These are phyloP conservation scores for Amanita muscaria DNA, from an alignment of 768 basidiomycete genomes.

Conservation along the genomic window DNA sequence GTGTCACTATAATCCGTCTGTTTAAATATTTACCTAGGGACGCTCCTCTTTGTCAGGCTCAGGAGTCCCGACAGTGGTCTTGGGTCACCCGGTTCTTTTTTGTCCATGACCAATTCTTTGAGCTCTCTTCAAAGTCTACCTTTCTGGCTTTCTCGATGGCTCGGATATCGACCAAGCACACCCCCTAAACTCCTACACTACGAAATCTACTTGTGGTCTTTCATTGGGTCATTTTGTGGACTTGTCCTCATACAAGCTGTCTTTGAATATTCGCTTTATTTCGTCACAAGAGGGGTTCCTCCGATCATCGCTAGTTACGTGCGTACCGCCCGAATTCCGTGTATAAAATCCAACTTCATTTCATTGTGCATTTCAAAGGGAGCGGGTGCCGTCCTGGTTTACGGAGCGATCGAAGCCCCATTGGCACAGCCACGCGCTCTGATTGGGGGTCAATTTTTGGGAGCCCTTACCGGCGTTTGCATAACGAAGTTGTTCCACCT, in stretches of 20 bases:
- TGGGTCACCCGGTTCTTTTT: too few species aligned
- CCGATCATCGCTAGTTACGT: constrained; percentile 42
- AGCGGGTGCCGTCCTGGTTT: constrained; percentile 43
- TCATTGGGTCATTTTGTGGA: constrained; percentile 42
- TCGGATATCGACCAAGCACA: constrained; percentile 32
- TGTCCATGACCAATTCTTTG: too few species aligned
- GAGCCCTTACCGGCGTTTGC: constrained; percentile 38
- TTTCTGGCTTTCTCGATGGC: constrained; percentile 30
- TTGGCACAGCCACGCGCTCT: constrained; percentile 45
- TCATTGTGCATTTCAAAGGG: constrained; percentile 26
- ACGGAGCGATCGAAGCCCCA: constrained; percentile 43
- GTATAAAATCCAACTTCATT: neutral
- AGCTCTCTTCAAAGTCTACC: too few species aligned
- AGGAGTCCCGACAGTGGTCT: too few species aligned
- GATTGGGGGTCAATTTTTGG: constrained; percentile 43
- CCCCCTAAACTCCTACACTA: constrained; percentile 25
- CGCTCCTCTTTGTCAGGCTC: too few species aligned
- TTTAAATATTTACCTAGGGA: too few species aligned
- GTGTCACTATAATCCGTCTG: too few species aligned
- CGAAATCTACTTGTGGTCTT: constrained; percentile 43
- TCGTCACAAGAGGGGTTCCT: constrained; percentile 35
- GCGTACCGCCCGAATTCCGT: constrained; percentile 13
- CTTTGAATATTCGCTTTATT: constrained; percentile 38
- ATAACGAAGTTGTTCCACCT: constrained; percentile 44
- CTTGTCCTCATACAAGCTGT: constrained; percentile 41